Evolutionary conservation across 495 filamentous ascomycete genomes (phyloP).

Genomic region (Xylaria nigripes): DNA sequence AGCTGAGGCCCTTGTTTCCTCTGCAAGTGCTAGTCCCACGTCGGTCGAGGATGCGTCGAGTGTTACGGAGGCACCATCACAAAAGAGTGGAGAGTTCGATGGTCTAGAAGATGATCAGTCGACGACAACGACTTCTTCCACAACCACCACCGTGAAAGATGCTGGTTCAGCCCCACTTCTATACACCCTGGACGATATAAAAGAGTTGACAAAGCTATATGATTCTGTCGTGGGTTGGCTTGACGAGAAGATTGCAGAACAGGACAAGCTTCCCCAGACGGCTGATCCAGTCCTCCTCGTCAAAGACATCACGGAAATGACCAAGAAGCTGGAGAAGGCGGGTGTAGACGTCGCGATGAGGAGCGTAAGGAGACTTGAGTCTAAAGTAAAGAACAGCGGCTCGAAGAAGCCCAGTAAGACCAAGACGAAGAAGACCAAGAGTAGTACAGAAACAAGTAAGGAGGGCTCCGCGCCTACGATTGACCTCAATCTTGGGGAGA

Average conservation of each 20-base stretch:
- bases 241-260: slow-evolving; percentile 52
- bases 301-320: slow-evolving; percentile 54
- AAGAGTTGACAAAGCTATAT: slow-evolving; percentile 42
- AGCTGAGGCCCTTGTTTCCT: slow-evolving; percentile 40
- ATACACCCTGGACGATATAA: slow-evolving; percentile 57
- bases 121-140: slow-evolving; percentile 24
- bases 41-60: slow-evolving; percentile 32
- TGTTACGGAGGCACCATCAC: slow-evolving; percentile 33
- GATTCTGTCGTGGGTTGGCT: slow-evolving; percentile 54
- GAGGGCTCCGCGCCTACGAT: slow-evolving; percentile 29
- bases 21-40: slow-evolving; percentile 33
- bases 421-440: slow-evolving; percentile 39
- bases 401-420: slow-evolving; percentile 43
- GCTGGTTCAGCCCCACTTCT: slow-evolving; percentile 42
- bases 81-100: slow-evolving; percentile 43
- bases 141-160: slow-evolving; percentile 32
- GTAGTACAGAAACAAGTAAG: slow-evolving; percentile 34
- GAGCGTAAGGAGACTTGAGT: slow-evolving; percentile 54
- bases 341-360: slow-evolving; percentile 64
- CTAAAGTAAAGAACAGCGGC: slow-evolving; percentile 38
- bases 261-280: slow-evolving; percentile 57
- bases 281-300: slow-evolving; percentile 63
- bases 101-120: slow-evolving; percentile 54
- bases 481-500: slow-evolving; percentile 31
- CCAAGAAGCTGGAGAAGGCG: slow-evolving; percentile 54